These are phyloP conservation scores for Sergeia podlipaevii DNA, from an alignment of 208 protist species.

Conservation along the genomic window DNA sequence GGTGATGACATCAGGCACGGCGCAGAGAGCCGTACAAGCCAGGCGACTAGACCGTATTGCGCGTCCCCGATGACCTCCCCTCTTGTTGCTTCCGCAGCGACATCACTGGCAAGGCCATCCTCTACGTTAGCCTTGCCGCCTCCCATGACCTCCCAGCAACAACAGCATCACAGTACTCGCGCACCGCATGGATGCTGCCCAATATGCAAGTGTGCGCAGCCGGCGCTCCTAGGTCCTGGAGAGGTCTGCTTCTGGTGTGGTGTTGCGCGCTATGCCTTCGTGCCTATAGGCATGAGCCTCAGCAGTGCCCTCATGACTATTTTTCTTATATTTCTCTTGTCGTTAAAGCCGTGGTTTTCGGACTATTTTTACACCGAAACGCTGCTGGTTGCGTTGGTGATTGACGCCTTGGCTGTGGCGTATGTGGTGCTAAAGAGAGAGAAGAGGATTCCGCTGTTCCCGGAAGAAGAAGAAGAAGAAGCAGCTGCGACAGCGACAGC, in stretches of 20 bases:
- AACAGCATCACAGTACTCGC: background rate
- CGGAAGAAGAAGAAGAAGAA: too few species aligned
- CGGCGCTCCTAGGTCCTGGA: slow-evolving; percentile 28
- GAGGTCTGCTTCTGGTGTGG: slow-evolving; percentile 66
- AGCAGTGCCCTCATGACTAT: slow-evolving; percentile 21
- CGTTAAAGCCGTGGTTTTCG: slow-evolving; percentile 59
- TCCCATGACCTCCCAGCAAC: too few species aligned
- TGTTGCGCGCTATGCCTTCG: slow-evolving; percentile 40
- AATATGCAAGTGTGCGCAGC: slow-evolving; percentile 44
- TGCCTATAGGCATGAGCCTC: slow-evolving; percentile 35
- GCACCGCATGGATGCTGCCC: slow-evolving; percentile 47
- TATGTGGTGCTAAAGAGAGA: slow-evolving; percentile 14
- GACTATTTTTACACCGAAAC: slow-evolving; percentile 41
- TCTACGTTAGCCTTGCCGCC: too few species aligned
- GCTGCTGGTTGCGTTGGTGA: slow-evolving; percentile 27
- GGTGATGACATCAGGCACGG: too few species aligned
- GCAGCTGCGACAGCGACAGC: too few species aligned
- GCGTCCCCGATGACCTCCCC: too few species aligned
- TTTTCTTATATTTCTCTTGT: slow-evolving; percentile 32
- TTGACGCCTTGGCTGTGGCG: slow-evolving; percentile 12
- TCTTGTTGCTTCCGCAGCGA: too few species aligned
- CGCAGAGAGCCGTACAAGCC: too few species aligned
- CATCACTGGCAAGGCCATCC: too few species aligned
- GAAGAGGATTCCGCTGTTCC: slow-evolving; percentile 2
- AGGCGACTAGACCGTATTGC: too few species aligned